These are phyloP conservation scores for Saccharum spontaneum DNA, from an alignment of 176 grass and related monocot species.

Conservation along the genomic window DNA sequence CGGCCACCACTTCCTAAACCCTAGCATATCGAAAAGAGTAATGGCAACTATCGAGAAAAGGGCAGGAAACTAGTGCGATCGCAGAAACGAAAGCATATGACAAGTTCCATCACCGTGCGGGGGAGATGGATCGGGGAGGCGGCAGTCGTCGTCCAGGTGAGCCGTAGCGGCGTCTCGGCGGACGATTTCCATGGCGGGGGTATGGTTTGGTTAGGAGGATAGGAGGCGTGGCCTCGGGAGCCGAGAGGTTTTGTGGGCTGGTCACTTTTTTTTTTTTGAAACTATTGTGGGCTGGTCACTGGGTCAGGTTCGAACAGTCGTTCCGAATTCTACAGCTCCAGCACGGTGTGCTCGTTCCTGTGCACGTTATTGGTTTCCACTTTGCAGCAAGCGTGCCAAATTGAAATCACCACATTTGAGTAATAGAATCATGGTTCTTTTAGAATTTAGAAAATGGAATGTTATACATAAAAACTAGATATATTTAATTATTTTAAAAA, in stretches of 20 bases:
- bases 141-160: neutral
- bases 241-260: neutral
- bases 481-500: too few relatives aligned
- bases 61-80: neutral
- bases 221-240: neutral
- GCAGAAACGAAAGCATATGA: neutral
- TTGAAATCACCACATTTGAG: neutral
- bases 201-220: constrained; percentile 14
- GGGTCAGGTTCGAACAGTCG: neutral
- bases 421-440: neutral
- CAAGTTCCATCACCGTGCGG: neutral
- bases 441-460: too few relatives aligned
- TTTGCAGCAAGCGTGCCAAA: neutral
- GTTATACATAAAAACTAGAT: too few relatives aligned
- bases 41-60: neutral
- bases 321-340: neutral
- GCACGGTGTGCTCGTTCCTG: neutral
- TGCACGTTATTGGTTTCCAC: neutral
- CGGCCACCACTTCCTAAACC: neutral
- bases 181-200: neutral
- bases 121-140: neutral
- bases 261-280: too few relatives aligned
- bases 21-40: neutral
- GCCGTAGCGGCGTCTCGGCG: neutral
- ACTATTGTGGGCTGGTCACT: neutral